Percentiles rank a stretch among this genome's conserved stretches.
Evolutionary conservation across 2,329 filamentous ascomycete species (phyloP).

Genomic region (Pestalotiopsis sp.): DNA sequence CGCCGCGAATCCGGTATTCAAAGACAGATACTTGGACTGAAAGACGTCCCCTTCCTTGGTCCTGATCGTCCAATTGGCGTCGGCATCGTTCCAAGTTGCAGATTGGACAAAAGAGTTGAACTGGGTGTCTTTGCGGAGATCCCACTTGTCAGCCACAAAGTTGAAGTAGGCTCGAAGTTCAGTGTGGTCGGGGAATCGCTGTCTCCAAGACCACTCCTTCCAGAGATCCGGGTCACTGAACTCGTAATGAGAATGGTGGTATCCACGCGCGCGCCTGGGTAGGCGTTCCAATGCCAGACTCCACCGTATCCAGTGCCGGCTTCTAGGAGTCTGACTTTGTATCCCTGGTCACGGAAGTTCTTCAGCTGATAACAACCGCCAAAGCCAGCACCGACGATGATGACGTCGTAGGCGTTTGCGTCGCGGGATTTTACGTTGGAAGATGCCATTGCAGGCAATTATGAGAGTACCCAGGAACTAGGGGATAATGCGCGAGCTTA

Average conservation of each 20-base stretch:
- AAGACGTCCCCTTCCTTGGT: constrained; percentile 25
- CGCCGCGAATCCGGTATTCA: constrained; percentile 35
- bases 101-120: constrained; percentile 46
- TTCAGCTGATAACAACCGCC: constrained; percentile 36
- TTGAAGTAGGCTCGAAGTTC: constrained; percentile 49
- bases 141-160: constrained; percentile 45
- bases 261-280: constrained; percentile 46
- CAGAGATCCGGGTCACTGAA: constrained; percentile 40
- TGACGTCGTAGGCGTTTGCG: constrained; percentile 32
- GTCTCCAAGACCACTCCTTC: constrained; percentile 46
- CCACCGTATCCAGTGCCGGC: constrained; percentile 40
- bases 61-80: constrained; percentile 38
- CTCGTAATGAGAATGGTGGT: constrained; percentile 33
- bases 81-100: constrained; percentile 39
- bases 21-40: constrained; percentile 28
- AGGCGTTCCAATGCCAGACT: constrained; percentile 47
- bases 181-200: constrained; percentile 38
- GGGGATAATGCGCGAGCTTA: neutral
- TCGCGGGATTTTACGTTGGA: neutral
- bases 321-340: constrained; percentile 40
- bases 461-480: neutral
- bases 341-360: constrained; percentile 37
- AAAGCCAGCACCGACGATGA: constrained; percentile 43
- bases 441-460: neutral
- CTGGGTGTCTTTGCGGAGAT: constrained; percentile 43